These are phyloP conservation scores for Didymella arachidicola DNA, from an alignment of 2,329 filamentous ascomycete genomes.

Conservation along the genomic window DNA sequence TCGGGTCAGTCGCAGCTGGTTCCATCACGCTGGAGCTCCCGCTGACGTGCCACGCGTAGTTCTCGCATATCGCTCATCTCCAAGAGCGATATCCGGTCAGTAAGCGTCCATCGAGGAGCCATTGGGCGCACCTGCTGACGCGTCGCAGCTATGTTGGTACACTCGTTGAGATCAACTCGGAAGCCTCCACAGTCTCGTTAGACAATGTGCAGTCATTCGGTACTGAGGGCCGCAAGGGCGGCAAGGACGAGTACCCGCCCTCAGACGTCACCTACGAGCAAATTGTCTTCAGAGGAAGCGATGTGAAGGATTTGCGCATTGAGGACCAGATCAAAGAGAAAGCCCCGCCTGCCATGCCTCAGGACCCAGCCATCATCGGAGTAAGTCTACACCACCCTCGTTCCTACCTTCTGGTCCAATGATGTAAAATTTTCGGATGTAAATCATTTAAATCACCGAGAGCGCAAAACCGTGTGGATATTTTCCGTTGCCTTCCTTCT, in stretches of 20 bases:
- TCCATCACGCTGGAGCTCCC: slow-evolving; percentile 44
- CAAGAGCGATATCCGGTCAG: slow-evolving; percentile 94
- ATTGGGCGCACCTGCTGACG: slow-evolving; percentile 30
- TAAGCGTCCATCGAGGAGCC: slow-evolving; percentile 33
- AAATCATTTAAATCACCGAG: slow-evolving; percentile 85
- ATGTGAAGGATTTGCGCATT: slow-evolving; percentile 97
- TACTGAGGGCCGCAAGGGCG: slow-evolving; percentile 86
- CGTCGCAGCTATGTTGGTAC: slow-evolving; percentile 84
- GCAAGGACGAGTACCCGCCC: slow-evolving; percentile 81
- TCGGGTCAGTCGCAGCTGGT: slow-evolving; percentile 60
- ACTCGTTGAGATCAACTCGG: slow-evolving; percentile 97
- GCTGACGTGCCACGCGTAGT: slow-evolving; percentile 59
- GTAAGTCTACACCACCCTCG: slow-evolving; percentile 69
- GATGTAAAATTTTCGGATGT: slow-evolving; percentile 98
- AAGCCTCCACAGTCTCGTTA: slow-evolving; percentile 93
- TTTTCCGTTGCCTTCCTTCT: slow-evolving; percentile 99
- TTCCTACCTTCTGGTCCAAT: slow-evolving; percentile 57
- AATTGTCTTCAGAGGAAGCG: slow-evolving; percentile 96
- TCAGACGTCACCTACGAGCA: slow-evolving; percentile 95
- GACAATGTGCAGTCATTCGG: slow-evolving; percentile 96
- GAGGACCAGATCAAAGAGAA: slow-evolving; percentile 78
- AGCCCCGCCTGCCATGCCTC: slow-evolving; percentile 79
- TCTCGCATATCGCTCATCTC: slow-evolving; percentile 96
- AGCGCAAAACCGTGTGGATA: slow-evolving; percentile 96
- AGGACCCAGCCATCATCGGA: slow-evolving; percentile 95